Base-by-base conservation (phyloP, 1,284 basidiomycete species). In the Trichosporon asahii region DNA sequence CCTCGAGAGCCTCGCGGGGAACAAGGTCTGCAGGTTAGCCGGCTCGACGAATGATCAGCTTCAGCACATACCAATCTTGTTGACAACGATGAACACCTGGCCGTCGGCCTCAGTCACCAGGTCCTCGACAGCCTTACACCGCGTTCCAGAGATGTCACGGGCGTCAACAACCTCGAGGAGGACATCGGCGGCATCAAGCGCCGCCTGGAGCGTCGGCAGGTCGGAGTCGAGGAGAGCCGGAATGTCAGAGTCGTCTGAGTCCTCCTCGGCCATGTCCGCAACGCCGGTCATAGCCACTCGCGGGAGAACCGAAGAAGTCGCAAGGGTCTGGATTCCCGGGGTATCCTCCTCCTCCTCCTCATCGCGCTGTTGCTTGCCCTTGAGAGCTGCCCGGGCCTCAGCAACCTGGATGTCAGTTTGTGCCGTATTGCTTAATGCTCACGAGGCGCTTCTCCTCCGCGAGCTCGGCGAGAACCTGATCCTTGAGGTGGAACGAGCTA, bases 401-500 rank as follows among this genome's bases (percentile, higher is more conserved):
- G 46, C 44, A 21, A 53, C 66, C 64, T 65, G 23, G n/a, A n/a
- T n/a, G n/a, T n/a, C 33, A 12, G 64, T 65, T 9, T 46, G 64
- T 25, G 21, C 40, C 23, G n/a, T 11, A 9, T 3, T n/a, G n/a
- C 3, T 1, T 18, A 7, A 15, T 14, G 29, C 57, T 61, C 29
- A 55, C 65, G 73, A 86, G 82, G 77, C 90, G 87, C 73, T 93
- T 88, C 80, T 92, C 88, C 75, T 92, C 91, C 60, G 90, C 90
- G 55, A 95, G 88, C 80, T 99, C 96, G 15, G 94, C 94, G 55
- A 99, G 86, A 70, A 99, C 90, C 84, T 96, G 90, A 80, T 98
- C 96, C 86, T 98, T 99, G 88, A 91, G 97, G 3, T 95, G 96
- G 85, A 95, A 97, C 73, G 90, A 90, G 84, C 92, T 97, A n/a